Evolutionary conservation across 768 basidiomycete genomes (phyloP), one percentile per base, ranked within the genome.

Genomic region (Cyclocybe cylindracea): DNA sequence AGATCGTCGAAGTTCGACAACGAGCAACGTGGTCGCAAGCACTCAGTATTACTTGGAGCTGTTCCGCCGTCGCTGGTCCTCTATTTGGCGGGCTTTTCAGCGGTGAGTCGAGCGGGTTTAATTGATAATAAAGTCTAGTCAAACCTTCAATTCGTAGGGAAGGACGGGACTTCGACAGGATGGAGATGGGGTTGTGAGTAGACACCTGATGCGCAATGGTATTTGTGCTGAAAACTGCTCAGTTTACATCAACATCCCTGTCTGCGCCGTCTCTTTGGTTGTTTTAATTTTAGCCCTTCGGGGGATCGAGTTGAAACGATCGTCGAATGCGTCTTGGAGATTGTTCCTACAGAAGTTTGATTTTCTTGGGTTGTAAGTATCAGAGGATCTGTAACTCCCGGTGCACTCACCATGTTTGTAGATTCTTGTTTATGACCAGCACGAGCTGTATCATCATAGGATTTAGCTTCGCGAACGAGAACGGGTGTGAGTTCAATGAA

Each of bases 121-220:
- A 24, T 24, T 24, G 24, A 24, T 24, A 24, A 24, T 5, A 24
- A 24, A 24, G 5, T 5, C 24, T 5, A 24, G 24, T 24, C 24
- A 24, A 24, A 24, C 24, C 24, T 24, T 24, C 5, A 24, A 37
- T 56, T 47, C 49, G 16, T 43, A 76, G 77, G 70, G 29, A 58
- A 62, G 53, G 59, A 57, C 31, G 62, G 69, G 48, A 66, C 66
- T 48, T 54, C 61, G 45, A 59, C 87, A 48, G 83, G 75, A 61
- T 94, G 91, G 91, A 78, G 91, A 78, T 93, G 88, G 86, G 87
- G 83, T 46, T 94, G 91, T 93, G 70, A 72, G 91, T 78, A 24
- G 13, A 38, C 56, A 32, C 14, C 54, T 54, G 55, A 48, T 55
- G 43, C 18, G 39, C 48, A 52, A 44, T 48, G 46, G 47, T 41